Evolutionary conservation across 768 basidiomycete species (phyloP).

Genomic region (Coprinellus aureogranulatus): DNA sequence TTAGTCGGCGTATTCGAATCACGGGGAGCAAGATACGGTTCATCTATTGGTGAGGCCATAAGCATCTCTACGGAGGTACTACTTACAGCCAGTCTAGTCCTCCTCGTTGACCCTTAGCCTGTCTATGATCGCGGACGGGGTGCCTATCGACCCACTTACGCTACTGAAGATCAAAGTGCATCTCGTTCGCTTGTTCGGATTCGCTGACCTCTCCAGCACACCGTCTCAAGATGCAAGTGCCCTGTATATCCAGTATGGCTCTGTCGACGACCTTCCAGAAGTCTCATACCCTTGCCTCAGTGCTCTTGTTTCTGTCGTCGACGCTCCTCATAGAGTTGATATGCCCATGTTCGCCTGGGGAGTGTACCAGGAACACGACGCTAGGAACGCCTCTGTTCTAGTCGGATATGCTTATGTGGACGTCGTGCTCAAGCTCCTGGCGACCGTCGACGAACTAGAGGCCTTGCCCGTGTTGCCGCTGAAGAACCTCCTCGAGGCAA

Average conservation of each 20-base stretch:
- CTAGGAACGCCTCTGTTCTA: constrained; percentile 41
- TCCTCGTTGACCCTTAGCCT: constrained; percentile 57
- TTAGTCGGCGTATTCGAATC: constrained; percentile 8
- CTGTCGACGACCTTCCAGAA: constrained; percentile 40
- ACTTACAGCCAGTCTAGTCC: constrained; percentile 34
- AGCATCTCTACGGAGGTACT: constrained; percentile 26
- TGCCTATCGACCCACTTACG: constrained; percentile 47
- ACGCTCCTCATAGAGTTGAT: constrained; percentile 51
- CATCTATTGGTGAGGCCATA: constrained; percentile 26
- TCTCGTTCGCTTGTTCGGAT: constrained; percentile 52
- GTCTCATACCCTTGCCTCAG: constrained; percentile 54
- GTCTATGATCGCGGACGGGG: constrained; percentile 65
- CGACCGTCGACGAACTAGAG: constrained; percentile 41
- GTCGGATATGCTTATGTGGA: constrained; percentile 68
- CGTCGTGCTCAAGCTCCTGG: constrained; percentile 50
- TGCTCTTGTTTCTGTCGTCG: constrained; percentile 56
- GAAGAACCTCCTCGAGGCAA: constrained; percentile 60
- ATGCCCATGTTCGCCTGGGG: constrained; percentile 45
- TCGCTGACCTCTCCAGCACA: constrained; percentile 45
- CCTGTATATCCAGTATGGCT: constrained; percentile 55
- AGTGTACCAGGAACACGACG: constrained; percentile 39
- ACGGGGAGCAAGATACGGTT: constrained; percentile 45
- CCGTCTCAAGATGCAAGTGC: constrained; percentile 47
- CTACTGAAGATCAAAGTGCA: constrained; percentile 63
- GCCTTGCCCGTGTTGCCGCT: constrained; percentile 53